Evolutionary conservation across 257 asterid species (phyloP), one percentile per base, ranked within the genome.

Genomic region (Penstemon barbatus): DNA sequence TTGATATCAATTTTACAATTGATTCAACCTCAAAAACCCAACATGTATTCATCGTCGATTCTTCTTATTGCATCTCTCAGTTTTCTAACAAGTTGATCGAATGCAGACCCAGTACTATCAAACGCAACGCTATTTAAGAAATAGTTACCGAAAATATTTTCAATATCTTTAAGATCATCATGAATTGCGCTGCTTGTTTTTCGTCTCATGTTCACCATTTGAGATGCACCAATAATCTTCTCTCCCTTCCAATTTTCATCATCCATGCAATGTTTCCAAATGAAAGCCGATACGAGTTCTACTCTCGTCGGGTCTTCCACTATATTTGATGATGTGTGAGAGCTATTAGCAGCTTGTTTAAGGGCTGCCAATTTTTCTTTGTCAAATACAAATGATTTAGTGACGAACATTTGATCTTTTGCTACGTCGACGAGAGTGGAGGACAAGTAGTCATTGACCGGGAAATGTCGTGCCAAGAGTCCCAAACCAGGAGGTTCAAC

Each of bases 211-310:
- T 77, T 71, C 69, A 77, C 76, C 0, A 58, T 42, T 44, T 74
- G 82, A 12, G 19, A 40, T 3, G 69, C 69, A 4, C 38, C 71
- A 38, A 63, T 51, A 25, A 6, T 4, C 41, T 75, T 68, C 42
- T 65, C 40, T 4, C 49, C 45, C n/a, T 56, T 9, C 9, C 7
- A 11, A 5, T 1, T 12, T 11, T 65, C 71, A 7, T 57, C 53
- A 8, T 77, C 75, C 2, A 72, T 62, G 72, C 70, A 69, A 9
- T 69, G 65, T 40, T 58, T 59, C 86, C 81, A 79, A n/a, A 84
- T 15, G 39, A 66, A 79, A 7, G 80, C 76, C 1, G 89, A 60
- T 7, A 84, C 79, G 6, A 59, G 79, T 60, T 84, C 89, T 3
- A 84, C 86, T 0, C 84, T 54, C 3, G 84, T 81, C 8, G 79